A percentile compares a stretch with the other conserved stretches of the same genome.
phyloP scores from a whole-genome alignment of 176 grass and related monocot species.

The barley (Hordeum vulgare) region MorexV3_pseudomolecules_assembly NC_058518.1:378750113-378750612 shows the following conservation, averaged over 20 bases:
- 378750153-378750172: conserved; percentile 98
- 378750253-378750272: conserved; percentile 51
- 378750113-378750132: background rate
- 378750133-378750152: background rate
- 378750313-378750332: background rate
- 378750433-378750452: background rate
- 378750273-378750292: conserved; percentile 24
- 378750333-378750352: background rate
- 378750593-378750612: conserved; percentile 29
- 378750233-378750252: conserved; percentile 32
- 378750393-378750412: background rate
- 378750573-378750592: conserved; percentile 47
- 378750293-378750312: background rate
- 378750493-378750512: conserved; percentile 56
- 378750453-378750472: background rate
- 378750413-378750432: background rate
- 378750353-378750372: background rate
- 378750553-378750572: conserved; percentile 60
- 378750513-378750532: conserved; percentile 58
- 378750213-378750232: conserved; percentile 24
- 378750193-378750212: conserved; percentile 65
- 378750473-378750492: conserved; percentile 61
- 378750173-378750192: conserved; percentile 68
- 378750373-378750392: conserved; percentile 7
- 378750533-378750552: conserved; percentile 64